Base-by-base conservation (phyloP, 2,329 filamentous ascomycete genomes). In the Chrysoporthe austroafricana region DNA sequence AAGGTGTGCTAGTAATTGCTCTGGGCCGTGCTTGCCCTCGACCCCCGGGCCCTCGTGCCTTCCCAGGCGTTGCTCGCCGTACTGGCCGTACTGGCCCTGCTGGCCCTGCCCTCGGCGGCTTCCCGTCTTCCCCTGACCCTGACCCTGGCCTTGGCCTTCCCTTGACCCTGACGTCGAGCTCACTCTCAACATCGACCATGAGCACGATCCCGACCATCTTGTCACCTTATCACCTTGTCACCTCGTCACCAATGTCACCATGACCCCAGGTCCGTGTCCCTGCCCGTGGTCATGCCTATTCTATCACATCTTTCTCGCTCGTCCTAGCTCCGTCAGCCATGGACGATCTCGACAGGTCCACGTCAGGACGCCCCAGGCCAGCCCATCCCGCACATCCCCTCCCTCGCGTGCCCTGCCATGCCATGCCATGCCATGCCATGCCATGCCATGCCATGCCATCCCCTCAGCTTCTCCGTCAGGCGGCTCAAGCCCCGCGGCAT, bases 81-180 rank as follows among this genome's bases (percentile, higher is more conserved):
- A 16, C 16, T 54, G 26, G 26, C 26, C 26, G 26, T 26, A 26
- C 26, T 26, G 26, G 26, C 26, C 26, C 26, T 26, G 26, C 26
- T 11, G 21, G 50, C 32, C 50, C 50, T 54, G 21, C 50, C 26
- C 50, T 16, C 16, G 26, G 50, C 5, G 13, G 50, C 26, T 54
- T 54, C 50, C 50, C 50, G 50, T 54, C 13, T 54, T 32, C 50
- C 50, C 50, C 50, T 54, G 50, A 32, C 21, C 50, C 11, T 54
- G 50, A 2, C 50, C 34, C 39, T n/a, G 56, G 39, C n/a, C 34
- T 39, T 42, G 56, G 21, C 4, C 54, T 36, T 36, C 6, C 9
- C 32, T 57, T n/a, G 54, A 57, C 32, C 54, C 9, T 32, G 26
- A 39, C 54, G 21, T 57, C 52, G 7, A 16, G 18, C 52, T 21